Evolutionary conservation across 2,329 filamentous ascomycete genomes (phyloP).

Genomic region (Fusarium bulbicola): DNA sequence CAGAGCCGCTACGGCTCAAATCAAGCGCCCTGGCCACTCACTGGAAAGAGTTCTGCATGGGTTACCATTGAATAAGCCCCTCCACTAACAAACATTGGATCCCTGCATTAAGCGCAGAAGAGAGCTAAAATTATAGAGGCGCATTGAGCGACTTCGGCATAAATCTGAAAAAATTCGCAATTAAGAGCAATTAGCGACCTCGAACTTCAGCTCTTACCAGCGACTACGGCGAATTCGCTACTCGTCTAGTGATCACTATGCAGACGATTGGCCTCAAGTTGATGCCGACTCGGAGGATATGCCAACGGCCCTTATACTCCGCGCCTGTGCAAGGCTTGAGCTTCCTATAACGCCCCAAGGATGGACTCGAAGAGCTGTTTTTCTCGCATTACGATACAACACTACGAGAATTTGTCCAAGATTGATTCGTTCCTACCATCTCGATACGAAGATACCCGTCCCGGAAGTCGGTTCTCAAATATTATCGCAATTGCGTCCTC

Average conservation of each 20-base stretch:
- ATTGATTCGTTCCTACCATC: conserved; percentile 22
- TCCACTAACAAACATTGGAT: background rate
- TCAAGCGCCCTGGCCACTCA: conserved; percentile 35
- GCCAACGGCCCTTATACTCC: conserved; percentile 38
- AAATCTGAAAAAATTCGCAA: conserved; percentile 18
- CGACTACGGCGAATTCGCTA: conserved; percentile 5
- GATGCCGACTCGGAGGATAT: conserved; percentile 38
- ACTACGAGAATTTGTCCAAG: background rate
- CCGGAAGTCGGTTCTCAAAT: conserved; percentile 15
- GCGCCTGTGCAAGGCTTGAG: conserved; percentile 38
- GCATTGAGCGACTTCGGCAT: conserved; percentile 34
- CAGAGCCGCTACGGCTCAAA: conserved; percentile 27
- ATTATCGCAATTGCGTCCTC: conserved; percentile 30
- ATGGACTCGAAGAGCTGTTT: conserved; percentile 30
- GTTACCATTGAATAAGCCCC: background rate
- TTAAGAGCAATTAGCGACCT: background rate
- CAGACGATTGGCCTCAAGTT: conserved; percentile 26
- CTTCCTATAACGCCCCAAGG: conserved; percentile 17
- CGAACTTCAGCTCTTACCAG: background rate
- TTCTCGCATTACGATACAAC: conserved; percentile 21
- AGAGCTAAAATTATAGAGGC: conserved; percentile 29
- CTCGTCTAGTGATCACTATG: conserved; percentile 32
- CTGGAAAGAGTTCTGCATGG: conserved; percentile 21
- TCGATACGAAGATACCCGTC: background rate
- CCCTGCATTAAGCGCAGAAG: conserved; percentile 14